Evolutionary conservation across 129 eudicot genomes (phyloP), one percentile per base, ranked within the genome.

Genomic region (Centrapalus pauciflorus): DNA sequence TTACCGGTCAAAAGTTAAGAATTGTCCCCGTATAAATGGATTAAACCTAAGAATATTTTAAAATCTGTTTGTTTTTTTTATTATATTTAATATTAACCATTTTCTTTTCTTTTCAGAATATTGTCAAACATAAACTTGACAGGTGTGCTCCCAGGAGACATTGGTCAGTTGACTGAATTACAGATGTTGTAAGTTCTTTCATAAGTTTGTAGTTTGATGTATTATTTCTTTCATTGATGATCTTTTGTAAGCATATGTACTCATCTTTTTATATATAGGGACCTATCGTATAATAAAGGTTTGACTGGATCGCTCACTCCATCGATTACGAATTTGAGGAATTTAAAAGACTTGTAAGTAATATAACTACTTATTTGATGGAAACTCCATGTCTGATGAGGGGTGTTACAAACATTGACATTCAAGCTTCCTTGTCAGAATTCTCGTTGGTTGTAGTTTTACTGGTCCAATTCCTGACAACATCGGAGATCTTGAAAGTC

Each of bases 291-390:
- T 76, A 93, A 93, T 61, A 63, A 45, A 29, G 88, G 77, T 4
- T 59, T 93, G 83, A 77, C 69, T 0, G 95, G 98, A 40, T 61
- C 96, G 68, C 86, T 94, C 76, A 85, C 95, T 61, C 37, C 80
- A 34, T 46, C 79, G 28, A 89, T 93, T 43, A 95, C 95, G 74
- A 76, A 77, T 29, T 40, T 86, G 56, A 67, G 38, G 67, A 78
- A 86, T 41, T 60, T 93, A 67, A 59, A 87, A 59, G 80, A 48
- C 75, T 79, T 93, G 96, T 93, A 85, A 82, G 90, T 17, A 57
- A 20, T 12, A 61, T 57, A 26, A 49, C 17, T 3, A 13, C 13
- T 43, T 0, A 25, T 34, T 50, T 60, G 50, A n/a, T 14, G 37
- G 24, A 9, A 55, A 17, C n/a, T n/a, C n/a, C n/a, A n/a, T n/a